These are phyloP conservation scores for Sanghuangporus baumii DNA, from an alignment of 1,284 basidiomycete species.

Conservation along the genomic window DNA sequence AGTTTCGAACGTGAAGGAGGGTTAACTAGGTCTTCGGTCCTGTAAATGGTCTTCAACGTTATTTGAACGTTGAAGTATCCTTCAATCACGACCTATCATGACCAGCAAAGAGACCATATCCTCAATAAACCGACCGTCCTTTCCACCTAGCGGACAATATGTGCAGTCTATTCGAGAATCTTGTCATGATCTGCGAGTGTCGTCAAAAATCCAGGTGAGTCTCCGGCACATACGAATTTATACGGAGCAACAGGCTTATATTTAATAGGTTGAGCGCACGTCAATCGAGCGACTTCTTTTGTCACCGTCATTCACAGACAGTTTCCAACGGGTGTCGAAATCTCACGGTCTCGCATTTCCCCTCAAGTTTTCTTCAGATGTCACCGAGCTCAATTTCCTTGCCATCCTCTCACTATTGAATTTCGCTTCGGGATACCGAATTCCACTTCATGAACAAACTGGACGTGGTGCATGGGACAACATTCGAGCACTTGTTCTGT, in stretches of 20 bases:
- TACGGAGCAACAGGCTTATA: not conserved
- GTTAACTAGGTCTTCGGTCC: too few species aligned
- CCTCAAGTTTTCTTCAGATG: conserved; percentile 63
- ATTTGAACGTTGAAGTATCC: not conserved
- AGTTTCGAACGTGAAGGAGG: too few species aligned
- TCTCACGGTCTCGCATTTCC: conserved; percentile 70
- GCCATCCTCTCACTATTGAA: conserved; percentile 71
- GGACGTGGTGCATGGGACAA: conserved; percentile 77
- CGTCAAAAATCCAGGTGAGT: conserved; percentile 12
- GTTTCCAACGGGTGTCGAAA: conserved; percentile 56
- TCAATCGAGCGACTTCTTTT: conserved; percentile 55
- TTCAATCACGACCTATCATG: not conserved
- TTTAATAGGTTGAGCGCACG: conserved; percentile 45
- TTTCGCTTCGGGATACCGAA: conserved; percentile 75
- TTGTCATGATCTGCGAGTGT: conserved; percentile 6
- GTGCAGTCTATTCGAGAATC: conserved; percentile 15
- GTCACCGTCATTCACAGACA: conserved; percentile 57
- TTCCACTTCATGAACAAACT: conserved; percentile 60
- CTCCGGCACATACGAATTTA: not conserved
- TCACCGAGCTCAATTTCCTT: conserved; percentile 71
- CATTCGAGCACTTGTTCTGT: conserved; percentile 67
- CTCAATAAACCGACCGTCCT: not conserved
- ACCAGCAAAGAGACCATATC: not conserved
- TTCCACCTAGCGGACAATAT: conserved; percentile 9
- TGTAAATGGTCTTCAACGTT: not conserved